Percentiles rank a stretch among this genome's conserved stretches.
Conservation (phyloP, 2,329 filamentous ascomycete genomes). For the Phialophora macrospora region DNA sequence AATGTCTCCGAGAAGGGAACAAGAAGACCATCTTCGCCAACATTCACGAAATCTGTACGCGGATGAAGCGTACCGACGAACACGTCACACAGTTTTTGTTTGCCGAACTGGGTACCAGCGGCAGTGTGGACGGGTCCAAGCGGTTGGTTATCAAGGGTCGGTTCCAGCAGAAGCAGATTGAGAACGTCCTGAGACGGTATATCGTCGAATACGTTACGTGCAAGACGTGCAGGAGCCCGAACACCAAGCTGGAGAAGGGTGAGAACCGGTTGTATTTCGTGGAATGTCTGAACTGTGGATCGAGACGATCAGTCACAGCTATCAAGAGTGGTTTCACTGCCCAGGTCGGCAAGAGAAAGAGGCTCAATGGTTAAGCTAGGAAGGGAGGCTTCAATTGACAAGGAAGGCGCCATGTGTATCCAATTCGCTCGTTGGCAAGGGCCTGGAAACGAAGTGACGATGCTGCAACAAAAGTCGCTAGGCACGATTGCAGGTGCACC, state of each 20-base stretch:
- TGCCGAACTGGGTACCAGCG: constrained; percentile 95
- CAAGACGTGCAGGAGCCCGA: constrained; percentile 94
- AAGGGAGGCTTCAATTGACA: background rate
- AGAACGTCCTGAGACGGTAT: constrained; percentile 94
- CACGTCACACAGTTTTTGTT: constrained; percentile 97
- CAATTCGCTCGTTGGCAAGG: background rate
- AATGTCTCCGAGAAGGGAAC: constrained; percentile 99
- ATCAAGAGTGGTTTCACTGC: constrained; percentile 99
- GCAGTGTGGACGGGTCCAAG: constrained; percentile 89
- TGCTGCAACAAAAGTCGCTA: background rate
- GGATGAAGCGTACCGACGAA: constrained; percentile 98
- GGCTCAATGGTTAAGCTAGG: constrained; percentile 74
- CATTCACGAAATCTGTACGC: constrained; percentile 97
- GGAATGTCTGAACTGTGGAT: constrained; percentile 88
- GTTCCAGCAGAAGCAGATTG: constrained; percentile 99
- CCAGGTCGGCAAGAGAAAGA: constrained; percentile 98
- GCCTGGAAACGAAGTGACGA: background rate
- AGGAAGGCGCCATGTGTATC: background rate
- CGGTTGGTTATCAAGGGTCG: constrained; percentile 98
- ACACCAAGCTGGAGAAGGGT: constrained; percentile 96
- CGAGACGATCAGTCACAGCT: constrained; percentile 85
- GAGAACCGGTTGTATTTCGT: constrained; percentile 99
- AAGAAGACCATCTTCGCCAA: constrained; percentile 99
- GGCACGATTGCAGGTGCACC: background rate
- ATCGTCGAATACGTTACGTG: constrained; percentile 90